phyloP scores from a whole-genome alignment of 2,329 filamentous ascomycete species.

The Shiraia sp. region DNA sequence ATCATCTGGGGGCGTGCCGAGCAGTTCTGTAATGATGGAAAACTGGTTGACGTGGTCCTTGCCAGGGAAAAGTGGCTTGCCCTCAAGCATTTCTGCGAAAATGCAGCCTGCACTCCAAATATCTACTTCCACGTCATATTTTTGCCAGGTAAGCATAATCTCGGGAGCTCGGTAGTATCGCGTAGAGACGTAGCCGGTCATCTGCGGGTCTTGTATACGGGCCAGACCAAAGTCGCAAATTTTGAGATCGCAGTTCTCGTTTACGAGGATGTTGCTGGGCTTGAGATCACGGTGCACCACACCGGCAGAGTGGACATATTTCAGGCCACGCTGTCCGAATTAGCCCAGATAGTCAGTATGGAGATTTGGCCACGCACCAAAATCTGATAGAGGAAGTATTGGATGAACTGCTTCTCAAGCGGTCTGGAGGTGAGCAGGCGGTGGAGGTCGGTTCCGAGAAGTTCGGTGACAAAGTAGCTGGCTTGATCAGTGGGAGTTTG shows the following conservation, averaged over 20 bases:
- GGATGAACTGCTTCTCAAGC: slow-evolving; percentile 98
- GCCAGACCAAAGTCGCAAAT: slow-evolving; percentile 99
- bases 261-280: slow-evolving; percentile 98
- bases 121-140: slow-evolving; percentile 98
- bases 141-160: slow-evolving; percentile 99
- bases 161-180: slow-evolving; percentile 98
- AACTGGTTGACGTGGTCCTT: slow-evolving; percentile 99
- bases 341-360: slow-evolving; percentile 62
- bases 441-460: slow-evolving; percentile 95
- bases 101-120: slow-evolving; percentile 88
- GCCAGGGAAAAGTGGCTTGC: slow-evolving; percentile 95
- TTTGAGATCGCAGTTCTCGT: slow-evolving; percentile 99
- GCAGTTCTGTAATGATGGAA: slow-evolving; percentile 96
- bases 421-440: slow-evolving; percentile 92
- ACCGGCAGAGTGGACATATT: slow-evolving; percentile 98
- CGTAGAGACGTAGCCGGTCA: slow-evolving; percentile 99
- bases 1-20: slow-evolving; percentile 95
- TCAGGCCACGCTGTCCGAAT: slow-evolving; percentile 76
- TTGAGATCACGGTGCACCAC: slow-evolving; percentile 98
- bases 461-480: slow-evolving; percentile 97
- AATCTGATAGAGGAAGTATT: slow-evolving; percentile 99
- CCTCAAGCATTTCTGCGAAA: slow-evolving; percentile 76
- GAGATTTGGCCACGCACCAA: slow-evolving; percentile 64
- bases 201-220: slow-evolving; percentile 97
- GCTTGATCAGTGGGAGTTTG: slow-evolving; percentile 20